Evolutionary conservation across 306 rosid genomes (phyloP).

Genomic region (Lupinus albus): DNA sequence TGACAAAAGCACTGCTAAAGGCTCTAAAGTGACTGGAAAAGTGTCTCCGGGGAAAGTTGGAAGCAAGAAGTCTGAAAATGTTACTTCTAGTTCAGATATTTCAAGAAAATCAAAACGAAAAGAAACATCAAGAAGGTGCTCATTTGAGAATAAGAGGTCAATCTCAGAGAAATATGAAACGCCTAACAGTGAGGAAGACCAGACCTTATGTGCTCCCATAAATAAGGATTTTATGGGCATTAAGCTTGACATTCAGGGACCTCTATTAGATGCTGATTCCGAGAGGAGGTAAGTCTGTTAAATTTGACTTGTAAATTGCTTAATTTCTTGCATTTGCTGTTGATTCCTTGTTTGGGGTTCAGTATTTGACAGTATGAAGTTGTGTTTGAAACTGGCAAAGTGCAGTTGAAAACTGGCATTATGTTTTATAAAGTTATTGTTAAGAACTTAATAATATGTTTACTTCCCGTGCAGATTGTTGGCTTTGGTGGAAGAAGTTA

Average conservation of each 20-base stretch:
- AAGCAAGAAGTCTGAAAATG: conserved; percentile 38
- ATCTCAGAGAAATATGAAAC: conserved; percentile 42
- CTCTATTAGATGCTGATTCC: conserved; percentile 57
- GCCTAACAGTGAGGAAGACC: conserved; percentile 32
- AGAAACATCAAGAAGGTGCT: conserved; percentile 31
- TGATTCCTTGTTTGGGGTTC: not conserved
- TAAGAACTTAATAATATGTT: conserved; percentile 9
- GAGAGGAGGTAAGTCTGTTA: conserved; percentile 61
- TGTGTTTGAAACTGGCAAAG: not conserved
- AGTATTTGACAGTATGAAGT: conserved; percentile 2
- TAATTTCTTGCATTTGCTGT: conserved; percentile 4
- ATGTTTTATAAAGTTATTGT: conserved; percentile 4
- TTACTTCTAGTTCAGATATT: conserved; percentile 45
- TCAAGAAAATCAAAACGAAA: conserved; percentile 47
- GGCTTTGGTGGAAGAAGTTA: conserved; percentile 58
- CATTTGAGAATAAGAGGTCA: conserved; percentile 39
- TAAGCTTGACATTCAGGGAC: conserved; percentile 47
- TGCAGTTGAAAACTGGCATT: conserved; percentile 12
- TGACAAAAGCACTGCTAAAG: conserved; percentile 42
- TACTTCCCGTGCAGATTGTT: conserved; percentile 52
- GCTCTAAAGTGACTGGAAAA: conserved; percentile 45
- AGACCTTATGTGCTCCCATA: conserved; percentile 24
- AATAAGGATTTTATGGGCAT: conserved; percentile 39
- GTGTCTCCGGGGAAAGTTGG: conserved; percentile 41
- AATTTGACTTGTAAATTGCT: conserved; percentile 14